Percentiles rank a stretch among this genome's conserved stretches.
phyloP scores from a whole-genome alignment of 352 stramenopile genomes.

The Phytophthora cactorum region DNA sequence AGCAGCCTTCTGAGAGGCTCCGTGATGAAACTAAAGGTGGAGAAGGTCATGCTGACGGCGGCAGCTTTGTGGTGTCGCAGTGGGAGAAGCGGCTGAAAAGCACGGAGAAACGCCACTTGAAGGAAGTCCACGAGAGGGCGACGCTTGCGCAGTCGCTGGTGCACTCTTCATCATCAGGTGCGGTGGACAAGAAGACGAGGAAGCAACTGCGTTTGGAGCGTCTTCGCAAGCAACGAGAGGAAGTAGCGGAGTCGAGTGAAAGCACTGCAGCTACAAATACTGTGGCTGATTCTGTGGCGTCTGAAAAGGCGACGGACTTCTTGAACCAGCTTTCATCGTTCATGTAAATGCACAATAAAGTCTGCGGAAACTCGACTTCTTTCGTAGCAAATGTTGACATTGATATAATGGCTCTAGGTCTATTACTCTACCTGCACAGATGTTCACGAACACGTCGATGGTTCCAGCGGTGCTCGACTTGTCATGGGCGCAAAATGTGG shows the following conservation, averaged over 20 bases:
- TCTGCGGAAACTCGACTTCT: not conserved
- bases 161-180: slow-evolving; percentile 17
- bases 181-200: slow-evolving; percentile 48
- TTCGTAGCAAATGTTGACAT: not conserved
- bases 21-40: slow-evolving; percentile 3
- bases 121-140: slow-evolving; percentile 66
- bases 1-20: slow-evolving; percentile 4
- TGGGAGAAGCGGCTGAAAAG: slow-evolving; percentile 80
- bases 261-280: slow-evolving; percentile 1
- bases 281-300: slow-evolving; percentile 37
- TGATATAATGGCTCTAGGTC: slow-evolving; percentile 1
- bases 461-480: too few species aligned
- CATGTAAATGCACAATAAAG: slow-evolving; percentile 36
- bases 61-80: slow-evolving; percentile 82
- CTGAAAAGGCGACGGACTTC: slow-evolving; percentile 65
- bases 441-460: slow-evolving; percentile 3
- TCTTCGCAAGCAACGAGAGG: slow-evolving; percentile 48
- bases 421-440: slow-evolving; percentile 18
- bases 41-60: slow-evolving; percentile 17
- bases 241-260: slow-evolving; percentile 7
- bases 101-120: slow-evolving; percentile 66
- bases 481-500: not conserved
- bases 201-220: slow-evolving; percentile 76
- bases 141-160: slow-evolving; percentile 50
- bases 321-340: slow-evolving; percentile 58